These are phyloP conservation scores for Xylariales sp. DNA, from an alignment of 2,329 filamentous ascomycete species.

Conservation along the genomic window DNA sequence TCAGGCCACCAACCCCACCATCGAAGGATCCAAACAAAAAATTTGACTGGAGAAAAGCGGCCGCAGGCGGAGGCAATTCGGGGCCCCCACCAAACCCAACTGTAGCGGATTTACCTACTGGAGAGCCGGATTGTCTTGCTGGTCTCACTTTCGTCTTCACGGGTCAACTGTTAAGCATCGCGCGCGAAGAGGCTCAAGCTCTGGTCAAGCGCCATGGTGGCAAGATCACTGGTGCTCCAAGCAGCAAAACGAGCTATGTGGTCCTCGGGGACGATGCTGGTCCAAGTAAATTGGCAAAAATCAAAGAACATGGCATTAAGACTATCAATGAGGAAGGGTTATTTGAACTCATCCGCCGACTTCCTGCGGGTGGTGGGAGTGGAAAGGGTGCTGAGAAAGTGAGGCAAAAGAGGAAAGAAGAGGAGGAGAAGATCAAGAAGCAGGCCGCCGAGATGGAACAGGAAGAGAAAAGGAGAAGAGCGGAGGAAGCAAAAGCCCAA, in stretches of 20 bases:
- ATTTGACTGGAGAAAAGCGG: conserved; percentile 80
- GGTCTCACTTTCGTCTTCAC: conserved; percentile 97
- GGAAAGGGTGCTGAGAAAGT: conserved; percentile 89
- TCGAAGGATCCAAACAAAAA: conserved; percentile 76
- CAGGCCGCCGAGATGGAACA: conserved; percentile 87
- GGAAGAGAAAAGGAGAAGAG: conserved; percentile 74
- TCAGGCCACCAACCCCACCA: conserved; percentile 86
- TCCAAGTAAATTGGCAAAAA: conserved; percentile 91
- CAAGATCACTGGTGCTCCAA: conserved; percentile 86
- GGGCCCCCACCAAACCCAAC: conserved; percentile 73
- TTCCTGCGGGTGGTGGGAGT: conserved; percentile 88
- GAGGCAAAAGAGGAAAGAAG: conserved; percentile 84
- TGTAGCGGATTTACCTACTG: conserved; percentile 79
- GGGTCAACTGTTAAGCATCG: conserved; percentile 81
- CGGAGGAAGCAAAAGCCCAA: conserved; percentile 65
- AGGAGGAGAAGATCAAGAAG: conserved; percentile 83
- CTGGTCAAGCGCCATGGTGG: conserved; percentile 95
- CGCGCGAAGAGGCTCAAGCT: conserved; percentile 84
- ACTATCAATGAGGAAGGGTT: conserved; percentile 95
- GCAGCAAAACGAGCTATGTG: conserved; percentile 93
- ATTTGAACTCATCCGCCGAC: conserved; percentile 81
- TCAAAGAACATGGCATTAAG: conserved; percentile 81
- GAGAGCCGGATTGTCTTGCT: conserved; percentile 87
- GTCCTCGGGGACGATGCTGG: conserved; percentile 92
- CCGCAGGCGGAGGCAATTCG: conserved; percentile 68